Base-by-base conservation (phyloP, 352 stramenopile genomes). In the Pythium scleroteichum region DNA sequence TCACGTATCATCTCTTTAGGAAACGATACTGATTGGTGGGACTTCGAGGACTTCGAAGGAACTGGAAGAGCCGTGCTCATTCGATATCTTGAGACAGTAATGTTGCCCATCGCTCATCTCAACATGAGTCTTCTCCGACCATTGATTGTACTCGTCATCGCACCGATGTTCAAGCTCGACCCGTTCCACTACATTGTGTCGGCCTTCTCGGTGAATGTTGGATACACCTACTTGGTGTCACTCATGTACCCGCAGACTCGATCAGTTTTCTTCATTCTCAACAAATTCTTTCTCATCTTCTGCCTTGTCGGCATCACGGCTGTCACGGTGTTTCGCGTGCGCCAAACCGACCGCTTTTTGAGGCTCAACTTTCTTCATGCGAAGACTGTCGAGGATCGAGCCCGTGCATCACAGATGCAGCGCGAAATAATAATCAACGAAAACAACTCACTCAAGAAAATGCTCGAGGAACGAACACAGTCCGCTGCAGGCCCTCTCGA, bases 341-440 rank as follows among this genome's bases (percentile, higher is more conserved):
- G 84, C 3, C 81, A 93, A 62, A 91, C 75, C 0, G 84, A 91
- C 40, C 78, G 81, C 17, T 91, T 93, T 41, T 41, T 93, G 26
- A 76, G 84, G 2, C 47, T 90, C 29, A 91, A 93, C 38, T 91
- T 90, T 48, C 64, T 93, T 14, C 82, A 91, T 22, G 79, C 82
- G 0, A 82, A 84, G 40, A 87, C 78, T 0, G 82, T 90, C 27
- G 82, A 93, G 56, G 78, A 91, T 42, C 72, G 78, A 12, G 84
- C 78, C 5, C 72, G 76, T 14, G 80, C 79, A 1, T 86, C 84
- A 2, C 75, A 90, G 45, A 44, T 87, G 27, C 81, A 93, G 51
- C 87, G 87, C 40, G 81, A 91, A 53, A 85, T 90, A 51, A 90
- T 93, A 55, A 79, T 90, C 47, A 91, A 90, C 41, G 84, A 93